Base-by-base conservation (phyloP, 768 basidiomycete species). In the Phallus indusiatus region DNA sequence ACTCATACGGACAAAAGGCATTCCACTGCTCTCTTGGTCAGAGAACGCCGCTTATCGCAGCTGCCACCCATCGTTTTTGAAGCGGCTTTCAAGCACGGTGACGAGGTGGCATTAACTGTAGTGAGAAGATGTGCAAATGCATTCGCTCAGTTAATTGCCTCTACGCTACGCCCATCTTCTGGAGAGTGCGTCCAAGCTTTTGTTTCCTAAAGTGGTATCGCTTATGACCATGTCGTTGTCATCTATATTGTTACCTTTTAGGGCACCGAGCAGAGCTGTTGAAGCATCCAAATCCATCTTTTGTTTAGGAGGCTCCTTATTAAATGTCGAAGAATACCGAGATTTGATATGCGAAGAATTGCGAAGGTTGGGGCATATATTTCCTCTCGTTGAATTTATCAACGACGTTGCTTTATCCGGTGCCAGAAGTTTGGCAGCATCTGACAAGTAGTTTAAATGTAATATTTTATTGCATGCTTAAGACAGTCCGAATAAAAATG, bases 221-320 rank as follows among this genome's bases (percentile, higher is more conserved):
- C 28, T 28, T 28, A 28, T 7, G 28, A 28, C 28, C n/a, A 42
- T 22, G 51, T 12, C 20, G 37, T 16, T 33, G 22, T n/a, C 24
- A 55, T 24, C 20, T 28, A 17, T 51, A 16, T n/a, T 14, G 6
- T 47, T 49, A 46, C 49, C 46, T 55, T 1, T 16, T 16, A 22
- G 49, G 37, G 18, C 49, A 34, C 46, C 56, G 36, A 56, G 56
- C 24, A 50, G 20, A 51, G 58, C 61, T 35, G 77, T 87, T 53
- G 74, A 74, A 47, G 79, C 88, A 0, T 68, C 72, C 42, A 76
- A 83, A 1, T 75, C 81, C 35, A 78, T 90, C 2, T 65, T 92
- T 17, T 89, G 83, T 61, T 84, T 91, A 59, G 90, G 90, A 9
- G 90, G 90, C n/a, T 88, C 86, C 18, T 69, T 92, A 62, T 82